Percentiles rank a stretch among this genome's conserved stretches.
These are phyloP conservation scores for Didymella sp. DNA, from an alignment of 2,329 filamentous ascomycete genomes.

Conservation along the genomic window DNA sequence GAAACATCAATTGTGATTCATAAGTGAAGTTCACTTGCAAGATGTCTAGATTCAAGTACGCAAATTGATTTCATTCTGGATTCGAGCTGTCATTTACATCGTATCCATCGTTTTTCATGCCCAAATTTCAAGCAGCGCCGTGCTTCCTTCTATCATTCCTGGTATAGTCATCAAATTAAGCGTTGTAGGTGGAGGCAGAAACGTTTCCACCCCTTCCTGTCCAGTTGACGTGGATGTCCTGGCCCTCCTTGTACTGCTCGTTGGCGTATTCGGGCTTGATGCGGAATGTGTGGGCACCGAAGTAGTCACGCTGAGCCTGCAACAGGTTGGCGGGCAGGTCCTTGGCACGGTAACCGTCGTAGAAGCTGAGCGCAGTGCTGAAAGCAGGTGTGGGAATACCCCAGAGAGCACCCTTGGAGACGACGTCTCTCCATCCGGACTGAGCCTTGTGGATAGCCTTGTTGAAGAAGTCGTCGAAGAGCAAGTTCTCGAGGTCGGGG, in stretches of 20 bases:
- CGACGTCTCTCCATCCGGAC: conserved; percentile 64
- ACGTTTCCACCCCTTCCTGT: conserved; percentile 97
- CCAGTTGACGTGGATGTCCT: conserved; percentile 99
- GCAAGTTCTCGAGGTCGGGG: conserved; percentile 94
- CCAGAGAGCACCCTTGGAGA: conserved; percentile 89
- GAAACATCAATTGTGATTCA: background rate
- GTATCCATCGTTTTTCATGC: conserved; percentile 35
- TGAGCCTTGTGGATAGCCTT: conserved; percentile 98
- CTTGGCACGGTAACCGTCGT: conserved; percentile 97
- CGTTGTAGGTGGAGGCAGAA: conserved; percentile 96
- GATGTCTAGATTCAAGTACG: conserved; percentile 6
- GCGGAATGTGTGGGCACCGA: conserved; percentile 70
- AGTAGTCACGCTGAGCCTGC: conserved; percentile 99
- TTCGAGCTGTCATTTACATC: conserved; percentile 28
- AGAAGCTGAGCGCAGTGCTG: conserved; percentile 97
- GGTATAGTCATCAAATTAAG: conserved; percentile 62
- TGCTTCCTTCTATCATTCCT: conserved; percentile 20
- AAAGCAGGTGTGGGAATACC: conserved; percentile 97
- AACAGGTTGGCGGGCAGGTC: conserved; percentile 97
- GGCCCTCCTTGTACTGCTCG: conserved; percentile 80
- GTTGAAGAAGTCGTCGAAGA: conserved; percentile 99
- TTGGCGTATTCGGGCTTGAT: conserved; percentile 61
- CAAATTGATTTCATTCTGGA: conserved; percentile 36
- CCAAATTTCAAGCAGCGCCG: conserved; percentile 23
- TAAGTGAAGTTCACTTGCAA: background rate